Evolutionary conservation across 306 rosid species (phyloP).

Genomic region (Senna siamea): DNA sequence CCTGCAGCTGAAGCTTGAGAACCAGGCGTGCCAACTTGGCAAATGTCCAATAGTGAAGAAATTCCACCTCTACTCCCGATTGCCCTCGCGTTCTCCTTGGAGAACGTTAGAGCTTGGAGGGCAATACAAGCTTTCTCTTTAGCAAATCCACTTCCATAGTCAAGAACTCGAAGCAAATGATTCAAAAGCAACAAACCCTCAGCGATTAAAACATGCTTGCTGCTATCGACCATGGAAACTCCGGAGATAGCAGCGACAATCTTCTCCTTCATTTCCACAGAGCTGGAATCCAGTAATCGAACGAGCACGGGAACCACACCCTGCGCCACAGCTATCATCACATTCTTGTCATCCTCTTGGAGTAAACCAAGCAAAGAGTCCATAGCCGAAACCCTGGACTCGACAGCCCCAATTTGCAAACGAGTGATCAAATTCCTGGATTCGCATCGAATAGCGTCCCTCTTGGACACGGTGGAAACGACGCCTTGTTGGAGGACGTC

Average conservation of each 20-base stretch:
- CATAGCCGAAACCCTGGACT: slow-evolving; percentile 57
- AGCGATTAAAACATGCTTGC: slow-evolving; percentile 51
- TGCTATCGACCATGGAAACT: slow-evolving; percentile 57
- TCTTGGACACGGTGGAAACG: slow-evolving; percentile 46
- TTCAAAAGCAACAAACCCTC: slow-evolving; percentile 65
- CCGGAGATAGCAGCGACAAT: slow-evolving; percentile 59
- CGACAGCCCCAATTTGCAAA: slow-evolving; percentile 78
- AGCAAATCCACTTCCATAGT: slow-evolving; percentile 60
- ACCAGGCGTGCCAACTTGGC: slow-evolving; percentile 62
- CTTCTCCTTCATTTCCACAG: slow-evolving; percentile 55
- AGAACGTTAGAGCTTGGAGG: slow-evolving; percentile 54
- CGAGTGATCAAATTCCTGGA: slow-evolving; percentile 73
- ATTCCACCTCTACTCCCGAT: slow-evolving; percentile 70
- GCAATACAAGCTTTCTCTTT: slow-evolving; percentile 63
- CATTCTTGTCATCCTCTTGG: slow-evolving; percentile 65
- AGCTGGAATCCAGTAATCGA: slow-evolving; percentile 58
- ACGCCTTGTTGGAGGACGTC: slow-evolving; percentile 64
- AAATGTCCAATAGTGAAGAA: slow-evolving; percentile 65
- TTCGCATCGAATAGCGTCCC: slow-evolving; percentile 67
- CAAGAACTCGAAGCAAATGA: slow-evolving; percentile 59
- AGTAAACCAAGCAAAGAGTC: slow-evolving; percentile 53
- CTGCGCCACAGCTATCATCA: slow-evolving; percentile 67
- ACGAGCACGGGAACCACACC: slow-evolving; percentile 66
- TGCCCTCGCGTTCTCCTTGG: slow-evolving; percentile 63
- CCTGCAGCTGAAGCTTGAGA: slow-evolving; percentile 24